Evolutionary conservation across 1,284 basidiomycete genomes (phyloP), one percentile per base, ranked within the genome.

Genomic region (Xanthoconium separans): DNA sequence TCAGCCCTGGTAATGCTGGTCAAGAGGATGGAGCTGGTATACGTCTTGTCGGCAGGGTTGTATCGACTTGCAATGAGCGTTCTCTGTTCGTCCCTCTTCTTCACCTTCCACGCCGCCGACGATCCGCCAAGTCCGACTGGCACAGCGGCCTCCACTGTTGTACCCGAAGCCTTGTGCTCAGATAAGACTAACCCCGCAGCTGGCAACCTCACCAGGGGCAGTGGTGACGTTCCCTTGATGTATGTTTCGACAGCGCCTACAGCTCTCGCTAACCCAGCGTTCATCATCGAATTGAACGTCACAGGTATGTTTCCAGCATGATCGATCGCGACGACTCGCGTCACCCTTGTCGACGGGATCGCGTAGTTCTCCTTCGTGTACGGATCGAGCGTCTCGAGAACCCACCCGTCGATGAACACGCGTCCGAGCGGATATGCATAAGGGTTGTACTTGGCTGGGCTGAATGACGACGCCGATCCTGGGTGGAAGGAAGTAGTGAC

Each of bases 351-450:
- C 3, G 95, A 98, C 0, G 96, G 96, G 44, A 99, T 98, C 15
- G 92, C 84, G 68, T 95, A 96, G 63, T 93, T 95, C 70, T 97
- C 94, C 56, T 90, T 88, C 42, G 93, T 93, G 69, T 99, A 99
- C 0, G 97, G 96, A 69, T 99, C 96, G 43, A 99, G 80, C 1
- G 95, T 98, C 75, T 99, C 95, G 60, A 98, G 73, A 43, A 98
- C 88, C 97, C 97, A 99, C 1, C 92, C 96, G 62, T 98, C 95
- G 4, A 99, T 76, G 58, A 93, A 87, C 43, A 95, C 77, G 20
- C 89, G 85, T 1, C 94, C 95, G 10, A 92, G 75, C 1, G 93
- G 92, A 13, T 95, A 77, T 0, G 58, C 68, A 47, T 83, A 81
- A 0, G 92, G 79, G 66, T 99, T 98, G 72, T 93, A 88, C 66